Evolutionary conservation across 352 stramenopile species (phyloP).

Genomic region (Halophytophthora polymorphica): DNA sequence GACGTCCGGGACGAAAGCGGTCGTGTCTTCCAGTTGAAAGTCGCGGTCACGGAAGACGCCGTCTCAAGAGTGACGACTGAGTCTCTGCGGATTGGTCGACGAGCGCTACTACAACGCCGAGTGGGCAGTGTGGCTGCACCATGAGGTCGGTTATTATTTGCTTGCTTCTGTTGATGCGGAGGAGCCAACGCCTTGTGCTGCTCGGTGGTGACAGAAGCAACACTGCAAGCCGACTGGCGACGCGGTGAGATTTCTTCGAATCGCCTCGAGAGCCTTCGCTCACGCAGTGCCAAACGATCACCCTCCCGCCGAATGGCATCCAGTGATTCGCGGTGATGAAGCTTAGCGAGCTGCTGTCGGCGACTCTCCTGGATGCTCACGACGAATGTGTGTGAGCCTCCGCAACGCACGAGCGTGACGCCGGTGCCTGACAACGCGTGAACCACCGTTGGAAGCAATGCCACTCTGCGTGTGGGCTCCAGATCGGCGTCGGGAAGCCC

Average conservation of each 20-base stretch:
- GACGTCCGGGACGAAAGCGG: slow-evolving; percentile 48
- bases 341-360: slow-evolving; percentile 35
- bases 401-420: slow-evolving; percentile 51
- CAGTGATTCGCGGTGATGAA: slow-evolving; percentile 35
- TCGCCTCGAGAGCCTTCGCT: neutral
- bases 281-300: slow-evolving; percentile 6
- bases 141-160: slow-evolving; percentile 1
- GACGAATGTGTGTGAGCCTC: slow-evolving; percentile 60
- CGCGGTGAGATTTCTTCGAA: neutral
- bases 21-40: slow-evolving; percentile 44
- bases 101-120: slow-evolving; percentile 20
- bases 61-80: slow-evolving; percentile 3
- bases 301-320: slow-evolving; percentile 29
- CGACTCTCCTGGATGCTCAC: slow-evolving; percentile 61
- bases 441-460: slow-evolving; percentile 43
- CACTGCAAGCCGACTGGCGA: slow-evolving; percentile 1
- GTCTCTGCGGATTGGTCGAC: slow-evolving; percentile 7
- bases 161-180: slow-evolving; percentile 1
- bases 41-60: slow-evolving; percentile 8
- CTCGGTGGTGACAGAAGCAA: neutral
- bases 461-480: slow-evolving; percentile 34
- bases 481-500: slow-evolving; percentile 42
- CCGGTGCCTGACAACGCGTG: slow-evolving; percentile 52
- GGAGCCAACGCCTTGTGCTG: neutral
- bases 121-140: neutral